A percentile compares a stretch with the other conserved stretches of the same genome.
Evolutionary conservation across 257 asterid species (phyloP).

Genomic region (Paraleonurus japonicus): DNA sequence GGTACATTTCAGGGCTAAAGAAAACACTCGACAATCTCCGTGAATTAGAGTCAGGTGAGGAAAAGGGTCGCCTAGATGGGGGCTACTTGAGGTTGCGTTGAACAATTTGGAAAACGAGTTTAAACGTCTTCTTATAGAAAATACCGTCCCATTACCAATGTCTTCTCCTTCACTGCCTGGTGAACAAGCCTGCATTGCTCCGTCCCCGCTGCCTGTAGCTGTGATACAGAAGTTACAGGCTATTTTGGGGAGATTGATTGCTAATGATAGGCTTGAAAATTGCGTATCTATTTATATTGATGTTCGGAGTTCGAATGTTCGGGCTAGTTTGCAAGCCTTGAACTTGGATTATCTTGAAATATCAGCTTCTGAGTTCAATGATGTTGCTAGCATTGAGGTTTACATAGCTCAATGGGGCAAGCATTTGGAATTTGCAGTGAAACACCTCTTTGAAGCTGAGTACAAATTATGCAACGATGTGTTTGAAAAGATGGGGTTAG

Average conservation of each 20-base stretch:
- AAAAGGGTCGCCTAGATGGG: conserved; percentile 77
- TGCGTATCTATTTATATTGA: conserved; percentile 75
- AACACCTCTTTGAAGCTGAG: conserved; percentile 85
- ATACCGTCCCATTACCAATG: conserved; percentile 69
- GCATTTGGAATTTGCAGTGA: conserved; percentile 87
- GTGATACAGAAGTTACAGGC: conserved; percentile 79
- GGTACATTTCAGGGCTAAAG: conserved; percentile 60
- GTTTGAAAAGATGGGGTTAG: conserved; percentile 75
- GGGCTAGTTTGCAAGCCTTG: conserved; percentile 79
- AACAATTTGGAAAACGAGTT: conserved; percentile 71
- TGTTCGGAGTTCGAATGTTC: conserved; percentile 70
- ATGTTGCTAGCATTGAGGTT: conserved; percentile 71
- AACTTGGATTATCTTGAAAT: conserved; percentile 87
- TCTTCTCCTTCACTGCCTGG: conserved; percentile 49
- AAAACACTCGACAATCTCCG: conserved; percentile 47
- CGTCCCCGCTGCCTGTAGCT: conserved; percentile 69
- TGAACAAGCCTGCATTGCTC: conserved; percentile 62
- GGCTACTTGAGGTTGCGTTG: conserved; percentile 67
- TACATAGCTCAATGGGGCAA: conserved; percentile 77
- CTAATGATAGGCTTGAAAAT: conserved; percentile 58
- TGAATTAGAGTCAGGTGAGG: conserved; percentile 59
- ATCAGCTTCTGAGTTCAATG: conserved; percentile 74
- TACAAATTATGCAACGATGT: conserved; percentile 73
- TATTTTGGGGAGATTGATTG: conserved; percentile 65
- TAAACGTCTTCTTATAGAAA: conserved; percentile 51